Evolutionary conservation across 495 filamentous ascomycete genomes (phyloP).

Genomic region (Physcia stellaris): DNA sequence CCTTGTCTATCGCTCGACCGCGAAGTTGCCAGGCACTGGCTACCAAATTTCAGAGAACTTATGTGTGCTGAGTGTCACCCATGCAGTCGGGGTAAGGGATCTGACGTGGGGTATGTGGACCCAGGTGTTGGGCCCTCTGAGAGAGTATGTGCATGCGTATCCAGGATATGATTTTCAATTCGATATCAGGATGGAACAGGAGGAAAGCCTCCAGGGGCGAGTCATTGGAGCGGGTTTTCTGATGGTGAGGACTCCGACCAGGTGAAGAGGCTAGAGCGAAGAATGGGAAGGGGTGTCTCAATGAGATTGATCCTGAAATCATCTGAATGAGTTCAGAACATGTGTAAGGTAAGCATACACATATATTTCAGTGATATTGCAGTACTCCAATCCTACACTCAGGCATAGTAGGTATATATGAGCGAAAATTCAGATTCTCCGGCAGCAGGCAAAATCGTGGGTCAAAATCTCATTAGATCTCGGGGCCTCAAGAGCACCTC

Average conservation of each 20-base stretch:
- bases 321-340: too few relatives aligned
- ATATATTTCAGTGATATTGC: too few relatives aligned
- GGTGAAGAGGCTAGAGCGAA: too few relatives aligned
- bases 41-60: not conserved
- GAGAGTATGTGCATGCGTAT: slow-evolving; percentile 1
- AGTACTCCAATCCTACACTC: too few relatives aligned
- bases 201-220: not conserved
- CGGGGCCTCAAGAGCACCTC: too few relatives aligned
- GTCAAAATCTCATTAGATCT: too few relatives aligned
- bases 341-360: too few relatives aligned
- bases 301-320: too few relatives aligned
- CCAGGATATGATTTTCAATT: slow-evolving; percentile 3
- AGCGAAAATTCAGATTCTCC: too few relatives aligned
- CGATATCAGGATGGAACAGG: not conserved
- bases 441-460: too few relatives aligned
- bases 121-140: not conserved
- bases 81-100: not conserved
- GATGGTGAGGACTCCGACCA: not conserved
- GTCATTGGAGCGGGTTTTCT: slow-evolving; percentile 1
- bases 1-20: not conserved
- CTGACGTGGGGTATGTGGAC: slow-evolving; percentile 2
- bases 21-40: not conserved
- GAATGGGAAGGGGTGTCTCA: too few relatives aligned
- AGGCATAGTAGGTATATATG: too few relatives aligned
- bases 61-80: not conserved